A percentile compares a stretch with the other conserved stretches of the same genome.
Conservation (phyloP, 2,329 filamentous ascomycete species). For the Fusarium buharicum region DNA sequence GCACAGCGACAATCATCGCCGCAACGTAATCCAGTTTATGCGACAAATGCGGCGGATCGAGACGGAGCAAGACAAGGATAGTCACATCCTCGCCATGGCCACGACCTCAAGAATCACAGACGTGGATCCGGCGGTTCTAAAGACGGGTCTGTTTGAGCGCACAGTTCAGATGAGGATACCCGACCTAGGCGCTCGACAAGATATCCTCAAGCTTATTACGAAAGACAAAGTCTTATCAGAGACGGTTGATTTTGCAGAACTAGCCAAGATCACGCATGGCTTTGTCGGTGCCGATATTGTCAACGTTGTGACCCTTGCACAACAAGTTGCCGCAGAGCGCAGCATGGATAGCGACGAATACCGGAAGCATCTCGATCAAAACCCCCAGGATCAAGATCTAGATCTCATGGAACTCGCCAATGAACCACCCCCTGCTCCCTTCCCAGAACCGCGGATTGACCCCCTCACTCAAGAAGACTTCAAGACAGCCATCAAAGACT, state of each 20-base stretch:
- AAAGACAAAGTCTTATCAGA: constrained; percentile 70
- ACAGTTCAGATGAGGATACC: constrained; percentile 91
- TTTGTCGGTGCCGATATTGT: constrained; percentile 93
- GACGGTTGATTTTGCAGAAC: constrained; percentile 76
- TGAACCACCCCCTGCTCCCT: neutral
- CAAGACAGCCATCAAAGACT: constrained; percentile 74
- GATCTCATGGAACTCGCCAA: constrained; percentile 37
- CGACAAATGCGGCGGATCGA: constrained; percentile 87
- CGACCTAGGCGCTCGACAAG: constrained; percentile 77
- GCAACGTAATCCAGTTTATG: constrained; percentile 84
- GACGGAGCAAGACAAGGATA: constrained; percentile 73
- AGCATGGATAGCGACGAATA: constrained; percentile 35
- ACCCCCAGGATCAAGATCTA: neutral
- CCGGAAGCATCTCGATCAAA: neutral
- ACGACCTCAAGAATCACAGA: constrained; percentile 91
- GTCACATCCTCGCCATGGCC: constrained; percentile 87
- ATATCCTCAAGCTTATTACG: constrained; percentile 81
- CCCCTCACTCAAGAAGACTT: constrained; percentile 65
- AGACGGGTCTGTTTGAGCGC: constrained; percentile 80
- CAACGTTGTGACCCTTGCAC: constrained; percentile 63
- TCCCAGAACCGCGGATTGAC: constrained; percentile 3
- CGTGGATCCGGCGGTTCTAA: constrained; percentile 80
- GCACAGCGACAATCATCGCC: constrained; percentile 88
- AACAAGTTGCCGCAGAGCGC: constrained; percentile 52
- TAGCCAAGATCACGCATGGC: constrained; percentile 88